Evolutionary conservation across 495 filamentous ascomycete species (phyloP), one percentile per base, ranked within the genome.

Genomic region (Daldinia vernicosa): DNA sequence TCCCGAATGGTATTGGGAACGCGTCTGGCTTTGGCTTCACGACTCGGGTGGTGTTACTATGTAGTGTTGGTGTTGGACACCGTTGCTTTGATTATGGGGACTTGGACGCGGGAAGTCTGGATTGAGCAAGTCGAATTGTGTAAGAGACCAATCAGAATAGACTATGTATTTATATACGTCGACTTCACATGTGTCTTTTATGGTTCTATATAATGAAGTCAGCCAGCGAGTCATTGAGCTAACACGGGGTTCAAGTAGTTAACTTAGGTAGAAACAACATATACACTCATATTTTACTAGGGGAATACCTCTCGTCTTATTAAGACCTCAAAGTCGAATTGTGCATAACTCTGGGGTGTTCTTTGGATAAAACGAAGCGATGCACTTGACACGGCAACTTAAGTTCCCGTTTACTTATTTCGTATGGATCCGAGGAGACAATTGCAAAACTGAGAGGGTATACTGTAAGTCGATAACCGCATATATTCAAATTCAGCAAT

Each of bases 1-100:
- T 56, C 52, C 60, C 64, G 28, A 5, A 30, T 39, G n/a, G n/a
- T n/a, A n/a, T 67, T 53, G 54, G 59, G 56, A 63, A 63, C 63
- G 57, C 56, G 66, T 43, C 32, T 11, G 27, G n/a, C 19, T 32
- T 63, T 43, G 40, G 58, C 14, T 4, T 12, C 39, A 50, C 15
- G 52, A 63, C 60, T 66, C 68, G 63, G 63, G 43, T 24, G 17
- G 43, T 22, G 19, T 47, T 12, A 19, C 6, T 35, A 35, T 0
- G 17, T 45, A 19, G 0, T 37, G 6, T 45, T 66, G 39, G 37
- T 26, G 32, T 62, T 66, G 50, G 2, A 43, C 37, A 60, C 52
- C 59, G 60, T 57, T 47, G 33, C n/a, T 60, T 50, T 55, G 6
- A 27, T 56, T 67, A 45, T 33, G 19, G 58, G 15, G 24, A 45